Base-by-base conservation (phyloP, 2,329 filamentous ascomycete genomes). In the Penicillium janthinellum region DNA sequence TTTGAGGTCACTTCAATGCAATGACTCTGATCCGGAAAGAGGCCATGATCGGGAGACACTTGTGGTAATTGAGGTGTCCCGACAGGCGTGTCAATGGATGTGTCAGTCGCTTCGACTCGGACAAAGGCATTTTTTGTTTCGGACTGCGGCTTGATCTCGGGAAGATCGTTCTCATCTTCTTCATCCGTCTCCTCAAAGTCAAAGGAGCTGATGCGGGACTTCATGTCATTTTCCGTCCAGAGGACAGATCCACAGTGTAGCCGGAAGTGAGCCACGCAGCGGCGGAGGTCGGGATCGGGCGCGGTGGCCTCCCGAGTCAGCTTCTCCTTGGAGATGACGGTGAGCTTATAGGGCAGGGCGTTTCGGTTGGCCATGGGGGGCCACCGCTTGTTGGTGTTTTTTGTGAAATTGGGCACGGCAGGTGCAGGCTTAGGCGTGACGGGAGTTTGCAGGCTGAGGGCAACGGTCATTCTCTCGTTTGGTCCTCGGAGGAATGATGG, bases 221-320 rank as follows among this genome's bases (percentile, higher is more conserved):
- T 71, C 70, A 73, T 73, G 17, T 75, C 73, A 48, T 73, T 70
- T 56, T 75, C 71, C 0, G 72, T 71, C 71, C 70, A 74, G 44
- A 70, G 63, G 52, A 75, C 70, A 1, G 73, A 74, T 45, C 67
- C 68, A 54, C 68, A 69, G 58, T 75, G 73, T 31, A 75, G 64
- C 6, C 71, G 71, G 62, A 74, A 74, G 62, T 75, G 73, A 10
- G 67, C 69, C 38, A 75, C 71, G 48, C 73, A 75, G 54, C 73
- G 73, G 45, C 73, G 71, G 34, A 75, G 73, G 20, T 73, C 66
- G 3, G 73, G 73, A 49, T 75, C 72, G 4, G 72, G 70, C 31
- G 72, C 71, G 12, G 71, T 74, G 42, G 72, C 71, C 66, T 74
- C 73, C 39, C 71, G 71, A 47, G 72, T 67, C 53, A 75, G 63